A percentile compares a stretch with the other conserved stretches of the same genome.
phyloP scores from a whole-genome alignment of 495 filamentous ascomycete genomes.

The Hypomontagnella monticulosa region DNA sequence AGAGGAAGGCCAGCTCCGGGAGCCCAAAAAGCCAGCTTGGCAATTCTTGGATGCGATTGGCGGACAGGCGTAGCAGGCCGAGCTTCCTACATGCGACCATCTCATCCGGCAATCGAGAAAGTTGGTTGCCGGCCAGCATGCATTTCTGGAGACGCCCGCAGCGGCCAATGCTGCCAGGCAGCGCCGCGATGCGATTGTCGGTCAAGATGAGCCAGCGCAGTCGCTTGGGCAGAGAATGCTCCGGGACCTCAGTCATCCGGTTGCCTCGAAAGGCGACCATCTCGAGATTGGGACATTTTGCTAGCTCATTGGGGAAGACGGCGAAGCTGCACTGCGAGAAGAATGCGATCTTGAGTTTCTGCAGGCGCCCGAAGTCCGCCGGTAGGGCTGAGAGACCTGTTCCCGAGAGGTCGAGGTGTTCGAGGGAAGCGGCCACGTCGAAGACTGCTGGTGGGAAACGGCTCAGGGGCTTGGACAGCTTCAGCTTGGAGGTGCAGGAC shows the following conservation, averaged over 20 bases:
- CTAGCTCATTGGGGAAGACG: slow-evolving; percentile 52
- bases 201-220: slow-evolving; percentile 59
- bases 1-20: slow-evolving; percentile 56
- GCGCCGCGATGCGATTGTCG: slow-evolving; percentile 48
- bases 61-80: slow-evolving; percentile 51
- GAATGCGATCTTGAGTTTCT: slow-evolving; percentile 55
- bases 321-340: slow-evolving; percentile 58
- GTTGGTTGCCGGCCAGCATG: slow-evolving; percentile 55
- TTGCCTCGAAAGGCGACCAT: slow-evolving; percentile 60
- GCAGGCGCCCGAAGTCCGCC: slow-evolving; percentile 48
- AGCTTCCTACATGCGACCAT: slow-evolving; percentile 56
- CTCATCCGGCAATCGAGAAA: slow-evolving; percentile 48
- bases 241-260: slow-evolving; percentile 53
- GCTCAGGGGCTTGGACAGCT: slow-evolving; percentile 48
- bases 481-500: slow-evolving; percentile 46
- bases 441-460: slow-evolving; percentile 55
- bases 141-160: slow-evolving; percentile 55
- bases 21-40: slow-evolving; percentile 55
- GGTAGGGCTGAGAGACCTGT: slow-evolving; percentile 54
- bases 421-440: slow-evolving; percentile 49
- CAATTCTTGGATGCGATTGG: slow-evolving; percentile 49
- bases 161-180: slow-evolving; percentile 52
- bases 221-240: slow-evolving; percentile 51
- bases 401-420: slow-evolving; percentile 57
- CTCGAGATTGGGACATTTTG: slow-evolving; percentile 53